Base-by-base conservation (phyloP, 2,329 filamentous ascomycete species). In the Torrubiella hemipterigena region DNA sequence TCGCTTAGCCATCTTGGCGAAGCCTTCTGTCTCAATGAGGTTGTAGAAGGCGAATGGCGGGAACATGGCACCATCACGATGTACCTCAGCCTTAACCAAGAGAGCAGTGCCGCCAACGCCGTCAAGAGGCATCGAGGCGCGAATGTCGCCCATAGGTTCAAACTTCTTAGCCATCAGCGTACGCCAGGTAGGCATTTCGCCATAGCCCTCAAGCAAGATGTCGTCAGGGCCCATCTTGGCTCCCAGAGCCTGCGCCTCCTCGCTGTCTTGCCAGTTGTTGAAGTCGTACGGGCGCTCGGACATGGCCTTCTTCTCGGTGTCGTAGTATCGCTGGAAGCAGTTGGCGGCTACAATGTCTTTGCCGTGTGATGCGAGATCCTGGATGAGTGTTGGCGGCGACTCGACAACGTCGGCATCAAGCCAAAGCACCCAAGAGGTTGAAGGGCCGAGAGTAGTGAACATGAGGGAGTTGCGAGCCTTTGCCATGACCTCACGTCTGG, bases 21-120 rank as follows among this genome's bases (percentile, higher is more conserved):
- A 98, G 0, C 91, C 91, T 51, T 98, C 91, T 1, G 91, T 96
- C 65, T 98, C 91, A 38, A 98, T 93, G 38, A 98, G 67, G 56
- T 98, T 81, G 52, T 95, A 96, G 51, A 98, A 98, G 4, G 89
- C 61, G 52, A 98, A 98, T 0, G 91, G 74, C 13, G 91, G 91
- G 61, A 98, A 98, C 89, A 96, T 98, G 52, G 91, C 89, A 14
- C 91, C 91, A 49, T 98, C 91, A 17, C 91, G 76, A 54, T 98
- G 91, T 16, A 98, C 91, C 37, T 96, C 87, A 2, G 87, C 91
- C 63, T 94, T 95, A 37, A 98, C 91, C 48, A 98, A 63, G 40
- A 98, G 63, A 2, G 87, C 83, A 1, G 89, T 93, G 21, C 91
- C 91, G 33, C 91, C 91, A 4, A 98, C 91, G 30, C 91, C 91